Evolutionary conservation across 1,284 basidiomycete genomes (phyloP), one percentile per base, ranked within the genome.

Genomic region (Cystobasidium sp.): DNA sequence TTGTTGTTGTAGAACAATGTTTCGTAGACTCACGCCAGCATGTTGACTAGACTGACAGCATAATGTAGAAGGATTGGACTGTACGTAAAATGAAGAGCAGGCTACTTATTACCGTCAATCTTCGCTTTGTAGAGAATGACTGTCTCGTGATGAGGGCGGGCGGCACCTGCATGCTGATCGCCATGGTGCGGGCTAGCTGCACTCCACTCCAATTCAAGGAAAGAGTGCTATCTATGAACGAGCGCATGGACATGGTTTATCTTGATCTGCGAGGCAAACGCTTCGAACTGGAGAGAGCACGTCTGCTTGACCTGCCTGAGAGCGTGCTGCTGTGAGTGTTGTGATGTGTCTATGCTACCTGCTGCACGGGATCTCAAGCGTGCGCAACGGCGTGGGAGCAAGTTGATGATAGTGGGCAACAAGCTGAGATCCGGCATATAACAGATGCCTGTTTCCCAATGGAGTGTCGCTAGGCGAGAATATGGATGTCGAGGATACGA

Each of bases 291-390:
- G 97, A 99, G 84, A 88, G 97, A 79, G 96, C 98, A 84, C 94
- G 92, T 43, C 91, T 99, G 82, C 97, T 99, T 94, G 94, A 96
- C 82, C 86, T 99, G 43, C 96, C 96, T 8, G 96, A 99, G 87
- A 94, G 92, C 37, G 93, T 99, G 59, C 85, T 99, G 74, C 86
- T 99, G 62, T 98, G 58, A 65, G 70, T 65, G 9, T 22, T 18
- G n/a, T 6, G 10, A 46, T n/a, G 47, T 18, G n/a, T n/a, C 22
- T 12, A 51, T 41, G n/a, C 63, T 7, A n/a, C 3, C 12, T 49
- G 24, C 1, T 43, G 16, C 46, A 1, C 58, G 68, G 55, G 58
- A 16, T 55, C 64, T 6, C 20, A 37, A 31, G 12, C 61, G 18
- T 46, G 44, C 53, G 20, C 14, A 31, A 16, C 61, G 20, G 43